Evolutionary conservation across 1,284 basidiomycete species (phyloP).

Genomic region (Austroboletus niveus): DNA sequence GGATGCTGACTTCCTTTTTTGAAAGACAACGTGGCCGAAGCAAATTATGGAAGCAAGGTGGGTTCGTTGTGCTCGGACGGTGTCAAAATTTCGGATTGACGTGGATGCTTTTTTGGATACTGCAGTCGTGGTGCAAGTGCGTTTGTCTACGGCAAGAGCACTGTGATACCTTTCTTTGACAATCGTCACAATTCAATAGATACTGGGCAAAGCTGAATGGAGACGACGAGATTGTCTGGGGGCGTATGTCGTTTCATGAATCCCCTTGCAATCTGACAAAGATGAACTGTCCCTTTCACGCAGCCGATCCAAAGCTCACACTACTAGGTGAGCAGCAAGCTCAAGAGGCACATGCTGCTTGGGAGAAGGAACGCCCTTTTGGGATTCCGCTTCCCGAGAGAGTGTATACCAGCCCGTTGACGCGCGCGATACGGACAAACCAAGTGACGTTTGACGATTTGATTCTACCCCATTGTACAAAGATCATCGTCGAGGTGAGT

Average conservation of each 20-base stretch:
- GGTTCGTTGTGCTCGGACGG: slow-evolving; percentile 10
- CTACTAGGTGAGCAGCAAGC: slow-evolving; percentile 67
- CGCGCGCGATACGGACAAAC: slow-evolving; percentile 69
- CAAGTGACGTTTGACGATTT: slow-evolving; percentile 58
- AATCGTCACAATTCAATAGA: slow-evolving; percentile 29
- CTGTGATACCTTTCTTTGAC: not conserved
- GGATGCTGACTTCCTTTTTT: not conserved
- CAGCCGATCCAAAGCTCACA: slow-evolving; percentile 68
- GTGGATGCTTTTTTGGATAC: not conserved
- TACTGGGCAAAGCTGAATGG: slow-evolving; percentile 70
- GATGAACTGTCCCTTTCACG: not conserved
- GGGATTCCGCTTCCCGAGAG: slow-evolving; percentile 61
- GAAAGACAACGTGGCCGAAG: slow-evolving; percentile 71
- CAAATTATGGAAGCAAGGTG: slow-evolving; percentile 66
- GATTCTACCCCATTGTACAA: slow-evolving; percentile 27
- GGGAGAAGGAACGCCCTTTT: slow-evolving; percentile 52
- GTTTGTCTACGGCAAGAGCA: slow-evolving; percentile 14
- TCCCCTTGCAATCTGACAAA: not conserved
- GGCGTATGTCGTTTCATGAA: slow-evolving; percentile 52
- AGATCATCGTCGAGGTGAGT: slow-evolving; percentile 53
- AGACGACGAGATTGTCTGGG: slow-evolving; percentile 76
- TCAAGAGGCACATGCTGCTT: slow-evolving; percentile 47
- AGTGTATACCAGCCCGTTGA: slow-evolving; percentile 73
- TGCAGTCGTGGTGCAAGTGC: slow-evolving; percentile 55
- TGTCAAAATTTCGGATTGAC: not conserved